phyloP scores from a whole-genome alignment of 2,329 filamentous ascomycete genomes.

The Colletotrichum tropicicola region DNA sequence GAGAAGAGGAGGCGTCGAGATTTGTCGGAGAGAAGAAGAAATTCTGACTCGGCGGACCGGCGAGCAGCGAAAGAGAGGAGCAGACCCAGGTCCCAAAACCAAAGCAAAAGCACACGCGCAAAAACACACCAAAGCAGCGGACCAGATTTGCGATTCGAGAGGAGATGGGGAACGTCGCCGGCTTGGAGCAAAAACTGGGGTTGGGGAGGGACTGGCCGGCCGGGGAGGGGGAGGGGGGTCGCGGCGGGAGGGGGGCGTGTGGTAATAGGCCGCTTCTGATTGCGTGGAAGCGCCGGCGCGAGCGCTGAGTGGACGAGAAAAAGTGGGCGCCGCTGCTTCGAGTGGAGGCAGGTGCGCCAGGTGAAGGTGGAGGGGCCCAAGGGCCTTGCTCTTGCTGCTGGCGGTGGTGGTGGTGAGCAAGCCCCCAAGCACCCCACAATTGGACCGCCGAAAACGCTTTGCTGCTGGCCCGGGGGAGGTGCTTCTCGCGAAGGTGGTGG shows the following conservation, averaged over 20 bases:
- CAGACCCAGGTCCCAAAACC: not conserved
- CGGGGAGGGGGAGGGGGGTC: constrained; percentile 15
- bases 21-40: constrained; percentile 22
- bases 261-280: constrained; percentile 19
- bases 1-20: constrained; percentile 13
- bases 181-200: constrained; percentile 30
- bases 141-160: constrained; percentile 25
- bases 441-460: not conserved
- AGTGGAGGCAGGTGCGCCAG: not conserved
- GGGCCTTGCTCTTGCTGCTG: too few species aligned
- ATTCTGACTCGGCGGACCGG: constrained; percentile 7
- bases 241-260: constrained; percentile 8
- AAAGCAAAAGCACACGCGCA: not conserved
- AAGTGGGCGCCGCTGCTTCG: not conserved
- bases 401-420: too few species aligned
- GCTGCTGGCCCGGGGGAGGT: not conserved
- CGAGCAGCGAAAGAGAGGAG: constrained; percentile 6
- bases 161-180: constrained; percentile 29
- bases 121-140: constrained; percentile 22
- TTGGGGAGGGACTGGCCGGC: constrained; percentile 10
- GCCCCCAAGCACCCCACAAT: not conserved
- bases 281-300: not conserved
- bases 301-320: not conserved
- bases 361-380: not conserved
- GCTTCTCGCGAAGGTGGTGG: not conserved